phyloP scores from a whole-genome alignment of 331 rosid species.

The Quercus lobata region DNA sequence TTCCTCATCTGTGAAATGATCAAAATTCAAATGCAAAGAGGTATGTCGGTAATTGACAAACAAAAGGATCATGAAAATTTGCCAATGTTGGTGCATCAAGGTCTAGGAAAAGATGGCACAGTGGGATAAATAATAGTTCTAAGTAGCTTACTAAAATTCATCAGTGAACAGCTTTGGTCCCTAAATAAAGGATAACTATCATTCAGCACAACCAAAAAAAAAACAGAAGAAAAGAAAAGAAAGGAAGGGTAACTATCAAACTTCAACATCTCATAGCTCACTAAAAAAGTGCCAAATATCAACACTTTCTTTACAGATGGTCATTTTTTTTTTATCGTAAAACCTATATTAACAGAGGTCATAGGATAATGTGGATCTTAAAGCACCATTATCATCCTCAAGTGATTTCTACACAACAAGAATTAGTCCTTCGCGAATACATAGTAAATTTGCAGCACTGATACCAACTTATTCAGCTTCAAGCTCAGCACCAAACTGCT shows the following conservation, averaged over 20 bases:
- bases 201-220: not conserved
- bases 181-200: not conserved
- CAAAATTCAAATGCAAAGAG: too few species aligned
- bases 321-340: not conserved
- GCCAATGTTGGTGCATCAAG: too few species aligned
- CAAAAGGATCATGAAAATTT: too few species aligned
- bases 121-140: too few species aligned
- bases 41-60: too few species aligned
- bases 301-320: not conserved
- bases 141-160: too few species aligned
- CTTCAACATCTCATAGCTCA: not conserved
- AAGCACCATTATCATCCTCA: not conserved
- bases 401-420: constrained; percentile 12
- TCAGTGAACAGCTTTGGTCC: too few species aligned
- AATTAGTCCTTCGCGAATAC: not conserved
- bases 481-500: constrained; percentile 87
- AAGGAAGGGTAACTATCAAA: not conserved
- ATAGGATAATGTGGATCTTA: not conserved
- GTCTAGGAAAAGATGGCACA: too few species aligned
- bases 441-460: not conserved
- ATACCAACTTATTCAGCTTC: constrained; percentile 61
- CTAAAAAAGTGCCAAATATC: not conserved
- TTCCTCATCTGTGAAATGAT: too few species aligned
- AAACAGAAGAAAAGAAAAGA: not conserved
- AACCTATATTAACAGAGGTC: not conserved